Evolutionary conservation across 1,284 basidiomycete genomes (phyloP).

Genomic region (Apiotrichum akiyoshidainum): DNA sequence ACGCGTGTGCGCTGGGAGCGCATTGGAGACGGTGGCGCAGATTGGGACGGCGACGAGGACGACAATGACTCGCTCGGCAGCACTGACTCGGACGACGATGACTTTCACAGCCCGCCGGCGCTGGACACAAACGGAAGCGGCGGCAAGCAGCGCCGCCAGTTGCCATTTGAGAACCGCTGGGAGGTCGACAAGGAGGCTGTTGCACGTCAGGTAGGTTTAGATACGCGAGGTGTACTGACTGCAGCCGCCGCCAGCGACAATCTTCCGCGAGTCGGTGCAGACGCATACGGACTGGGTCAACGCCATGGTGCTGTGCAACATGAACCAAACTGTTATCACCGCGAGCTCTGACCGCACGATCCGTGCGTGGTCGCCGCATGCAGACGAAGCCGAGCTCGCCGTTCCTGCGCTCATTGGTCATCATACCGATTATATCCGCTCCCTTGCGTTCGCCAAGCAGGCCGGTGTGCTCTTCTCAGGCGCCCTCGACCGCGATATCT

Average conservation of each 20-base stretch:
- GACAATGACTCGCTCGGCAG: constrained; percentile 36
- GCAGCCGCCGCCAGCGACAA: constrained; percentile 37
- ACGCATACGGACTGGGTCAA: constrained; percentile 95
- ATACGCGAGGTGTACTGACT: not conserved
- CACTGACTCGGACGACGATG: constrained; percentile 1
- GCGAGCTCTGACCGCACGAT: constrained; percentile 95
- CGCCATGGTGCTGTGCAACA: constrained; percentile 86
- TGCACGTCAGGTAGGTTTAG: constrained; percentile 21
- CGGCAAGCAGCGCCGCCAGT: constrained; percentile 21
- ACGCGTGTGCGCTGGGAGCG: constrained; percentile 39
- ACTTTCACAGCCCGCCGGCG: not conserved
- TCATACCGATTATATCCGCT: constrained; percentile 89
- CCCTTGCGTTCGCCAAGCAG: constrained; percentile 71
- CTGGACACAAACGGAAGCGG: constrained; percentile 5
- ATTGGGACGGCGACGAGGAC: constrained; percentile 69
- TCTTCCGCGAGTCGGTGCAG: constrained; percentile 78
- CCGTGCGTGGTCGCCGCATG: constrained; percentile 89
- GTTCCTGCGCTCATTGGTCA: constrained; percentile 68
- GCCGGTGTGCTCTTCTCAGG: constrained; percentile 87
- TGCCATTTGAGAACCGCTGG: constrained; percentile 73
- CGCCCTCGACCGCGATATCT: constrained; percentile 88
- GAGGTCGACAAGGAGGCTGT: constrained; percentile 60
- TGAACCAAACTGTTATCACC: constrained; percentile 89
- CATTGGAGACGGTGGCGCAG: constrained; percentile 46
- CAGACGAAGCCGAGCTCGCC: constrained; percentile 56